Evolutionary conservation across 2,329 filamentous ascomycete species (phyloP), one percentile per base, ranked within the genome.

Genomic region (Cryphonectria carpinicola): DNA sequence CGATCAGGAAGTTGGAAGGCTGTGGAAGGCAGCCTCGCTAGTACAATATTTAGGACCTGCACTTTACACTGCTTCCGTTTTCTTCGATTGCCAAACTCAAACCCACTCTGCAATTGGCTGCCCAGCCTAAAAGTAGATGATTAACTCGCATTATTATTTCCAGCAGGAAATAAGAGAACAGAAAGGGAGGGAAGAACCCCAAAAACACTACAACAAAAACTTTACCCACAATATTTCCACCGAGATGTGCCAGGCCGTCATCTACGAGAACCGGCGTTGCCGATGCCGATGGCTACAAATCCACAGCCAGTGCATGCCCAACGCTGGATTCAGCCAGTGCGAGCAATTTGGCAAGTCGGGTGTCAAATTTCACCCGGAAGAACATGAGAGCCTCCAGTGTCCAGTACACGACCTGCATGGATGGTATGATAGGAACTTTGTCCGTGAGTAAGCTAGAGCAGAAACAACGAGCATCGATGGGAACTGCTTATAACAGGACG

Each of bases 281-380:
- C 79, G 80, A 14, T 87, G 88, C 80, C 82, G 81, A 74, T 89
- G 87, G 87, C 81, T 85, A 58, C 76, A 82, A 71, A 81, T 89
- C 75, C 78, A 77, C 4, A 72, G 78, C 61, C 82, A 84, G 7
- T 89, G 87, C 79, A 80, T 75, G 4, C 84, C 84, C 0, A 83
- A 83, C 17, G 81, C 81, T 77, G 85, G 86, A 71, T 88, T 89
- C 78, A 78, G 77, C 71, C 84, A 79, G 39, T 89, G 87, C 77
- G 75, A 78, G 0, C 72, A 69, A 52, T 85, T 88, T 73, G 77
- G 79, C 68, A 79, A 81, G 73, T 81, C 81, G 67, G 70, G 75
- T 32, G 76, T 81, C 66, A 81, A 83, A 72, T 76, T 78, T 28
- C 72, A 78, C 37, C 82, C 82, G 1, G 75, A 76, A 14, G 75